phyloP scores from a whole-genome alignment of 2,329 filamentous ascomycete species.

The Fusarium sp. region DNA sequence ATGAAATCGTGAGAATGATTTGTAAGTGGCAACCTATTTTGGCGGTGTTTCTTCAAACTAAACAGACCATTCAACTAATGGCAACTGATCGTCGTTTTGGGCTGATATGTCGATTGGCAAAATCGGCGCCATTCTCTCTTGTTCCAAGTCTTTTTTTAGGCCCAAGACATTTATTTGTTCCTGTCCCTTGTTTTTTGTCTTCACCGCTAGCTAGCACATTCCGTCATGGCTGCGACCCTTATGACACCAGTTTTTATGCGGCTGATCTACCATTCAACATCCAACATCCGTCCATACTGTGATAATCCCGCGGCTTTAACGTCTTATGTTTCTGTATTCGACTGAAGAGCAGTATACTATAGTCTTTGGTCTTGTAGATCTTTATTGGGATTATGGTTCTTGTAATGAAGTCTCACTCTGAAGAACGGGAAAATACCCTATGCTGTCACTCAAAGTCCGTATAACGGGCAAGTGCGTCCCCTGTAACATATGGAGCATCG shows the following conservation, averaged over 20 bases:
- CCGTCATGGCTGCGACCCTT: slow-evolving; percentile 28
- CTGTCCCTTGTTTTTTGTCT: slow-evolving; percentile 21
- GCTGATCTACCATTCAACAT: background rate
- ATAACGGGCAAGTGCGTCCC: slow-evolving; percentile 6
- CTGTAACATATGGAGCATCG: background rate
- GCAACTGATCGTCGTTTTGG: slow-evolving; percentile 32
- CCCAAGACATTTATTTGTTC: slow-evolving; percentile 21
- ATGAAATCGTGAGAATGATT: background rate
- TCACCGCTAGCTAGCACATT: slow-evolving; percentile 30
- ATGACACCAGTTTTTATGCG: slow-evolving; percentile 23
- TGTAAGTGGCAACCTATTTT: background rate
- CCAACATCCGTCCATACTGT: background rate
- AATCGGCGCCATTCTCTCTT: slow-evolving; percentile 18
- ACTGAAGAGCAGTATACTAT: background rate
- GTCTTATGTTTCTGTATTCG: background rate
- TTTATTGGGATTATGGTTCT: background rate
- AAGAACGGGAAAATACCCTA: background rate
- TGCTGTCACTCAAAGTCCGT: background rate
- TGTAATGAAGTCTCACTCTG: background rate
- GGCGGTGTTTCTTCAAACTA: slow-evolving; percentile 10
- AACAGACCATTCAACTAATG: slow-evolving; percentile 7
- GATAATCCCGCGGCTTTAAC: background rate
- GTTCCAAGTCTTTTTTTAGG: slow-evolving; percentile 19
- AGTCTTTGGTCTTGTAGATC: background rate
- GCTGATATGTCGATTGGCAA: slow-evolving; percentile 23